A percentile compares a stretch with the other conserved stretches of the same genome.
Conservation (phyloP, 2,329 filamentous ascomycete species). For the Nemania abortiva region DNA sequence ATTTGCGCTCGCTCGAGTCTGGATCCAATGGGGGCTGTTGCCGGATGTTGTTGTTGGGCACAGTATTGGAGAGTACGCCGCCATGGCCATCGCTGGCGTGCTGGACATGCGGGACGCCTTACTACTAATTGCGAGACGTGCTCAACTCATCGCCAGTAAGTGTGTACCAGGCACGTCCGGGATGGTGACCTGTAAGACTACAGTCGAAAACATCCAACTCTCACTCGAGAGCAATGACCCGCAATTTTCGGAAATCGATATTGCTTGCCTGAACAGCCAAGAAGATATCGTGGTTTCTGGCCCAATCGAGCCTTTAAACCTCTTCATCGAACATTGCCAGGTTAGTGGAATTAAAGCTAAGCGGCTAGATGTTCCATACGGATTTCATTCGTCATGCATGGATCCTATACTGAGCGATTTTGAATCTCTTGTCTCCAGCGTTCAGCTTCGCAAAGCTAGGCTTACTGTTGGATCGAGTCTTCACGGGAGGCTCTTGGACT, state of each 20-base stretch:
- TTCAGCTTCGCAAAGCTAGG: slow-evolving; percentile 15
- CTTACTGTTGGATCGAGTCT: slow-evolving; percentile 40
- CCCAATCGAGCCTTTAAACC: slow-evolving; percentile 35
- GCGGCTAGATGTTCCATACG: slow-evolving; percentile 46
- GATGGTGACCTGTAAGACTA: slow-evolving; percentile 43
- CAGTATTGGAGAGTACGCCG: slow-evolving; percentile 48
- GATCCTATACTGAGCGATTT: slow-evolving; percentile 45
- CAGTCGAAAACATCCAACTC: slow-evolving; percentile 15
- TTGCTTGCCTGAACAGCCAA: slow-evolving; percentile 52
- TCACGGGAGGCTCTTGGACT: slow-evolving; percentile 28
- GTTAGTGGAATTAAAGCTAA: slow-evolving; percentile 44
- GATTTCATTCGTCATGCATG: slow-evolving; percentile 49
- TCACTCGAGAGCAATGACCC: slow-evolving; percentile 31
- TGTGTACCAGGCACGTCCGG: slow-evolving; percentile 36
- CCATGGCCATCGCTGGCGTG: slow-evolving; percentile 40
- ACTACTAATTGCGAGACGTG: slow-evolving; percentile 42
- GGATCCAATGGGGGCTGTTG: slow-evolving; percentile 45
- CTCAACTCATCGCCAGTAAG: slow-evolving; percentile 40
- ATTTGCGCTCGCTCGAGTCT: slow-evolving; percentile 47
- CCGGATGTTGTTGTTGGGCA: slow-evolving; percentile 45
- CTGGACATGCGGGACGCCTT: slow-evolving; percentile 42
- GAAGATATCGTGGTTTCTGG: slow-evolving; percentile 50
- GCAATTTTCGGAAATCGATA: slow-evolving; percentile 32
- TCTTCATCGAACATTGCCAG: slow-evolving; percentile 39
- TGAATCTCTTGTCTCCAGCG: slow-evolving; percentile 10